phyloP scores from a whole-genome alignment of 1,139 yeast species.

The Tardiomyces depauwii region DNA sequence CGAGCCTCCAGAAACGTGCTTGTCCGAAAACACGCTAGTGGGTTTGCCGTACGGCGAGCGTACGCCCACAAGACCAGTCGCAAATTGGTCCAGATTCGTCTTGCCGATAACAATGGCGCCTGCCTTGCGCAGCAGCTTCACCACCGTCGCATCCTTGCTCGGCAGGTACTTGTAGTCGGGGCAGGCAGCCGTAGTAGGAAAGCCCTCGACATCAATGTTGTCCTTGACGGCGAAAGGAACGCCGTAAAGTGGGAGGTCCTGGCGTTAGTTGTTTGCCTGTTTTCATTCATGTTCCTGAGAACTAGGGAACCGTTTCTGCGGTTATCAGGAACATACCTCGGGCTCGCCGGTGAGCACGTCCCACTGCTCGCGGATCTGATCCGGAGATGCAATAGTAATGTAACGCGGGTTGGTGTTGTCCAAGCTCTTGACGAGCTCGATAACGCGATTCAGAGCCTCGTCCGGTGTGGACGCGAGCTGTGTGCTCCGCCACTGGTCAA shows the following conservation, averaged over 20 bases:
- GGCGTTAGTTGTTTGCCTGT: neutral
- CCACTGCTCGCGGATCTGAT: constrained; percentile 67
- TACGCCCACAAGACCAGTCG: constrained; percentile 92
- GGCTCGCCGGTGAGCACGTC: constrained; percentile 53
- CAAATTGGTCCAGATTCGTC: constrained; percentile 91
- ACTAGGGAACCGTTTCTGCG: no score
- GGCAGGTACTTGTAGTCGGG: constrained; percentile 70
- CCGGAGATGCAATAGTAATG: constrained; percentile 63
- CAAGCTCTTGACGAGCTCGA: constrained; percentile 31
- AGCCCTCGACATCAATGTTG: constrained; percentile 77
- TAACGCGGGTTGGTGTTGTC: constrained; percentile 66
- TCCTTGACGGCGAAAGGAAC: constrained; percentile 94
- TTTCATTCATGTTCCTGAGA: no score
- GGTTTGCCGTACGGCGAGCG: constrained; percentile 91
- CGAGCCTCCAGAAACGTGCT: constrained; percentile 88
- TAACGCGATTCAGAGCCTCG: constrained; percentile 43
- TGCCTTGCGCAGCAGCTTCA: constrained; percentile 53
- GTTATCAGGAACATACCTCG: constrained; percentile 1
- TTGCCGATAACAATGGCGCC: constrained; percentile 92
- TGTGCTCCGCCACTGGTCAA: constrained; percentile 58
- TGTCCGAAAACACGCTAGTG: constrained; percentile 59
- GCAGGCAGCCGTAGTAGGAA: constrained; percentile 90
- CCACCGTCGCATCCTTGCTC: constrained; percentile 61
- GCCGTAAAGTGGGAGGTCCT: constrained; percentile 58
- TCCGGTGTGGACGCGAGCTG: constrained; percentile 54